Base-by-base conservation (phyloP, 2,329 filamentous ascomycete genomes). In the Pseudohalonectria lignicola region DNA sequence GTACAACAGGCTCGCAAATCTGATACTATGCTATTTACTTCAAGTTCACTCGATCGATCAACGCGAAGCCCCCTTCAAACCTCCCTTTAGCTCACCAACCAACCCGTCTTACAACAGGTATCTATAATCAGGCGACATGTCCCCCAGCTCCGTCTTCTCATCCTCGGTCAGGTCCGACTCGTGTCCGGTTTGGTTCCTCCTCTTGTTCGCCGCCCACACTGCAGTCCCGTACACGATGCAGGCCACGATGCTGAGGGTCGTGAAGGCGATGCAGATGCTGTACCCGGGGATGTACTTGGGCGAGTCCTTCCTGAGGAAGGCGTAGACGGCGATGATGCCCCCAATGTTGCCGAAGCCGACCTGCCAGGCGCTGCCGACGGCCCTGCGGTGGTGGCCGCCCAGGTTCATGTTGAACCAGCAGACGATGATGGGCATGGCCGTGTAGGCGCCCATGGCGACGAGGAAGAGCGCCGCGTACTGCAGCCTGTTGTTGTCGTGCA, bases 361-460 rank as follows among this genome's bases (percentile, higher is more conserved):
- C 55, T 87, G 82, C 79, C 80, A 87, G 1, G 80, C 83, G 8
- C 75, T 75, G 11, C 82, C 82, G 13, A 87, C 73, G 8, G 77
- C 69, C 31, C 82, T 69, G 3, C 82, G 71, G 41, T 79, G 79
- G 53, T 87, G 83, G 0, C 82, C 82, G 2, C 76, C 76, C 1
- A 86, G 63, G 49, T 87, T 88, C 75, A 86, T 86, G 48, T 80
- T 81, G 57, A 82, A 87, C 82, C 83, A 88, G 55, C 82, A 87
- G 7, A 87, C 74, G 31, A 87, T 76, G 21, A 94, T 79, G 0
- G 90, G 87, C 82, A 94, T 88, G n/a, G 87, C 85, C 1, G 77
- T 79, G 60, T 93, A 95, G 0, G 75, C 72, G 36, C 86, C 86
- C 62, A 79, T 79, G 2, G 84, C 81, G 36, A 93, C 76, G 23